Evolutionary conservation across 768 basidiomycete species (phyloP), one percentile per base, ranked within the genome.

Genomic region (Phanerochaete carnosa): DNA sequence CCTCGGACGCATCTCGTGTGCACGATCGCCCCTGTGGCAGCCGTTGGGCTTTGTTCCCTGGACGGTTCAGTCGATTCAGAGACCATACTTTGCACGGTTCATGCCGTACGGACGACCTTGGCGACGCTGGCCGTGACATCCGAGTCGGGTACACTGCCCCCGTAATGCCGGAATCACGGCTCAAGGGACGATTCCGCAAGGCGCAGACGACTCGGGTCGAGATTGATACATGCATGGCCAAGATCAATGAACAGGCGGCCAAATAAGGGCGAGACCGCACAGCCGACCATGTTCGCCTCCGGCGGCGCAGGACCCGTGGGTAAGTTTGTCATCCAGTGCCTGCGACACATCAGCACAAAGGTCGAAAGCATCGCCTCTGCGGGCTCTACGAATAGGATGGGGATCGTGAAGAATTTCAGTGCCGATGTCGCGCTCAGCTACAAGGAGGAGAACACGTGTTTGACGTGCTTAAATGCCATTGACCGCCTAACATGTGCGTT

Each of bases 401-500:
- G 76, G 7, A 86, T 79, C 64, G 51, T 87, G 74, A 78, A 78
- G 55, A 76, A 77, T 2, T 65, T 86, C 8, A 87, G 86, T 0
- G 80, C 82, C 0, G 86, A 89, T 61, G 78, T 85, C 2, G 83
- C 79, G 0, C 88, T 88, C 74, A 88, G 89, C 67, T 89, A 87
- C 71, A 87, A 90, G 75, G 86, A 78, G 0, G 75, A 76, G 0
- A 73, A 75, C 43, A 82, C 80, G 0, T n/a, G n/a, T 65, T 65
- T 0, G 80, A 84, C 11, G 73, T 86, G 1, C 69, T 90, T 45
- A 65, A 65, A 55, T 76, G 77, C 59, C 77, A 88, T 59, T 85
- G 86, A 0, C 81, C 79, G 0, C 75, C 86, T 37, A 76, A 85
- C 63, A 70, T 84, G 72, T 82, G 71, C 22, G 64, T 57, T 11